Base-by-base conservation (phyloP, 2,329 filamentous ascomycete species). In the Domatiomyces catenatus region DNA sequence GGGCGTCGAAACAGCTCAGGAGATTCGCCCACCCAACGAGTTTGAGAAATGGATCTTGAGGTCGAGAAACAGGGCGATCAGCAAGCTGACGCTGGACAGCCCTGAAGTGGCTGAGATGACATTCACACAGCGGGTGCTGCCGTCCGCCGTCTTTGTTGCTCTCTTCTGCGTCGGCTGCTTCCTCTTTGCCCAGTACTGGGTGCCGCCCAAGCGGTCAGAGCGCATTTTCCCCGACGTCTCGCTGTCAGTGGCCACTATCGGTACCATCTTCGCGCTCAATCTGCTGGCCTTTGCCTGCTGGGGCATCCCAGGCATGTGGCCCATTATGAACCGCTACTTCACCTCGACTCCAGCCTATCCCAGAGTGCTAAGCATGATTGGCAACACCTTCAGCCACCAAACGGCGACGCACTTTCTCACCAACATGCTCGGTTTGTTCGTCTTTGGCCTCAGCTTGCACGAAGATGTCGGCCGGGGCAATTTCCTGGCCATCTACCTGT, bases 351-450 rank as follows among this genome's bases (percentile, higher is more conserved):
- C 74, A 2, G 68, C 71, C 17, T 75, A 74, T 53, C 78, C 78
- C 1, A 69, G 71, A 52, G 68, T 75, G 7, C 52, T 73, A 6
- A 73, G 73, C 52, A 64, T 76, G 49, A 55, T 81, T 4, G 72
- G 74, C 17, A 75, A 72, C 58, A 64, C 71, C 8, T 80, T 81
- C 63, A 75, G 73, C 50, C 79, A 82, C 62, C 71, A 79, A 47
- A 66, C 68, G 6, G 61, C 73, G 49, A 61, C 61, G 45, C 79
- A 82, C 61, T 59, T 78, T 3, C 62, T 68, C 18, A 62, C 63
- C 10, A 82, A 81, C 59, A 74, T 79, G 67, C 58, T 72, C 47
- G 66, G 71, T 24, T 61, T 82, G 26, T 73, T 69, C 64, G 65
- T 78, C 50, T 70, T 80, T 50, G 78, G 76, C 1, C 70, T 72